Evolutionary conservation across 805 yeast species (phyloP).

Genomic region (Vanderwaltozyma tropicalis): DNA sequence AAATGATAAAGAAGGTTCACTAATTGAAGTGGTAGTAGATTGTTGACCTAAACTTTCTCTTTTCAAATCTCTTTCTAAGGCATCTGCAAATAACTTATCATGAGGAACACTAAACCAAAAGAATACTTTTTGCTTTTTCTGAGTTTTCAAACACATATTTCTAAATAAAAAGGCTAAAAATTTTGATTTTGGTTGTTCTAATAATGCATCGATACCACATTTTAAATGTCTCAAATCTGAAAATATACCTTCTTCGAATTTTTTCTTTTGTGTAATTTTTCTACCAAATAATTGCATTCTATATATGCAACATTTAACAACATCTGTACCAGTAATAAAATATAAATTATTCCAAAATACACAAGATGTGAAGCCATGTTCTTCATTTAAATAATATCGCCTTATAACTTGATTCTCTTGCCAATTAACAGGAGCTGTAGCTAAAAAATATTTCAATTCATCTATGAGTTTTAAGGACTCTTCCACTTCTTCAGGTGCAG

Average conservation of each 20-base stretch:
- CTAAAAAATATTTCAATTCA: slow-evolving; percentile 74
- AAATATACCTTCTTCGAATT: slow-evolving; percentile 93
- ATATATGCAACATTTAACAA: slow-evolving; percentile 82
- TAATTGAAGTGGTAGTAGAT: slow-evolving; percentile 61
- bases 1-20: slow-evolving; percentile 77
- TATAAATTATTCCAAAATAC: slow-evolving; percentile 85
- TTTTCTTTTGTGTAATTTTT: slow-evolving; percentile 71
- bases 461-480: slow-evolving; percentile 57
- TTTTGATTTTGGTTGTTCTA: slow-evolving; percentile 79
- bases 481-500: slow-evolving; percentile 18
- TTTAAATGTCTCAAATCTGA: slow-evolving; percentile 81
- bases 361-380: slow-evolving; percentile 87
- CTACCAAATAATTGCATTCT: slow-evolving; percentile 87
- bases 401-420: slow-evolving; percentile 78
- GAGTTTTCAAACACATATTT: slow-evolving; percentile 83
- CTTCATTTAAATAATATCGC: slow-evolving; percentile 73
- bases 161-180: slow-evolving; percentile 76
- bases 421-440: slow-evolving; percentile 95
- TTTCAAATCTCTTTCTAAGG: slow-evolving; percentile 83
- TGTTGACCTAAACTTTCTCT: slow-evolving; percentile 52
- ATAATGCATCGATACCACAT: slow-evolving; percentile 75
- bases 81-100: slow-evolving; percentile 84
- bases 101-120: slow-evolving; percentile 96
- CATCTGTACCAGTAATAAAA: slow-evolving; percentile 92
- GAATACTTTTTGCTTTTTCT: slow-evolving; percentile 92